Conservation (phyloP, 345 rosid species). For the Erucastrum elatum region DNA sequence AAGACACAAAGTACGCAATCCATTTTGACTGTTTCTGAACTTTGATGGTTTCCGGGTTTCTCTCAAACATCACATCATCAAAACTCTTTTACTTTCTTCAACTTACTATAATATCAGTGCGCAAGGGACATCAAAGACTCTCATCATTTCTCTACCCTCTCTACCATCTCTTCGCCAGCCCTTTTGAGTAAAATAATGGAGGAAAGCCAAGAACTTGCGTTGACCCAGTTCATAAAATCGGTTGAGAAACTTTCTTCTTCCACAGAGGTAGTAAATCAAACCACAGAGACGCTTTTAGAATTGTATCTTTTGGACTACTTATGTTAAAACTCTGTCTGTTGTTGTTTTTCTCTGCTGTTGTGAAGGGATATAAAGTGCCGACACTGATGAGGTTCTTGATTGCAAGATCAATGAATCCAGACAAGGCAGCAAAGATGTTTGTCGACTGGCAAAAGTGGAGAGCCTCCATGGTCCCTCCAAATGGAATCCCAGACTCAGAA, state of each 20-base stretch:
- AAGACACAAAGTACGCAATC: not conserved
- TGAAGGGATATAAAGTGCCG: slow-evolving; percentile 56
- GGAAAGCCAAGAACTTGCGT: slow-evolving; percentile 44
- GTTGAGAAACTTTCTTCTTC: slow-evolving; percentile 67
- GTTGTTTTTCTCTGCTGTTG: not conserved
- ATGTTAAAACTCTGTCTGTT: not conserved
- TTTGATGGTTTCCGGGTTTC: slow-evolving; percentile 3
- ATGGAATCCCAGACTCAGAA: slow-evolving; percentile 71
- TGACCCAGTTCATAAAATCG: slow-evolving; percentile 71
- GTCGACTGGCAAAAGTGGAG: slow-evolving; percentile 91
- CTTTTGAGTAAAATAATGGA: slow-evolving; percentile 46
- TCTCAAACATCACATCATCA: slow-evolving; percentile 21
- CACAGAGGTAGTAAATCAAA: slow-evolving; percentile 51
- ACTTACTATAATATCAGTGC: not conserved
- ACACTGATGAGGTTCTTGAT: slow-evolving; percentile 82
- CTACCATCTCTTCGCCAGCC: not conserved
- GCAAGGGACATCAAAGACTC: slow-evolving; percentile 7
- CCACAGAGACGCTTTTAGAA: not conserved
- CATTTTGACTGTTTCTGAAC: not conserved
- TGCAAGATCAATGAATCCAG: slow-evolving; percentile 86
- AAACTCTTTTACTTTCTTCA: slow-evolving; percentile 18
- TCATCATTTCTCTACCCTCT: not conserved
- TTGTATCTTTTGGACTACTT: not conserved
- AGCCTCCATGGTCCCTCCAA: slow-evolving; percentile 65
- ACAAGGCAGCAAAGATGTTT: slow-evolving; percentile 85